Evolutionary conservation across 768 basidiomycete species (phyloP).

Genomic region (Mycena albidolilacea): DNA sequence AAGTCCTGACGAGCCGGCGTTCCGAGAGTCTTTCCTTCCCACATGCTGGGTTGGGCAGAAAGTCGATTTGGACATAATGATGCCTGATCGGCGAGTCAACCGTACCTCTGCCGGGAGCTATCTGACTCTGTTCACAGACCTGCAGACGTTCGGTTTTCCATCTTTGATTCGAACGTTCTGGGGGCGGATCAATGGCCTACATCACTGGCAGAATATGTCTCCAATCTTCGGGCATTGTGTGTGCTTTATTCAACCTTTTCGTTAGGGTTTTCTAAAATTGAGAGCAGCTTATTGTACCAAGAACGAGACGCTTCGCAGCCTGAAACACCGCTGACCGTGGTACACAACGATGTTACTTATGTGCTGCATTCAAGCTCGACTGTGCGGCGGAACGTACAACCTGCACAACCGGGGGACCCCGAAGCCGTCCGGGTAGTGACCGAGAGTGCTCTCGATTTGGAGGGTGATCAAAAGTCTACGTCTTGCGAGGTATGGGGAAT

Average conservation of each 20-base stretch:
- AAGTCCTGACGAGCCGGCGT: slow-evolving; percentile 10
- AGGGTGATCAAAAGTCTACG: slow-evolving; percentile 65
- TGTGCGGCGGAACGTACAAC: slow-evolving; percentile 61
- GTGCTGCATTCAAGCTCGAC: slow-evolving; percentile 63
- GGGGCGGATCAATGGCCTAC: slow-evolving; percentile 53
- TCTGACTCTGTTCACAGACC: slow-evolving; percentile 53
- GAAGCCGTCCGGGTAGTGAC: slow-evolving; percentile 44
- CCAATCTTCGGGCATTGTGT: slow-evolving; percentile 60
- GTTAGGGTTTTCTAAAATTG: not conserved
- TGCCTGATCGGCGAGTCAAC: slow-evolving; percentile 68
- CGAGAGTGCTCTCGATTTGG: slow-evolving; percentile 70
- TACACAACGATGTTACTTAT: slow-evolving; percentile 55
- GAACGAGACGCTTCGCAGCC: slow-evolving; percentile 54
- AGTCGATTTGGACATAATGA: slow-evolving; percentile 63
- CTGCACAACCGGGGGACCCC: slow-evolving; percentile 27
- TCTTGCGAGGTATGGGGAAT: slow-evolving; percentile 67
- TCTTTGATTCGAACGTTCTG: slow-evolving; percentile 52
- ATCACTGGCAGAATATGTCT: slow-evolving; percentile 58
- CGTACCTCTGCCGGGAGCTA: not conserved
- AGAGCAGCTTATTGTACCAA: slow-evolving; percentile 52
- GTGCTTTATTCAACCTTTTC: slow-evolving; percentile 41
- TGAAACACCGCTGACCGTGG: slow-evolving; percentile 62
- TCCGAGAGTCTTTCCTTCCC: slow-evolving; percentile 26
- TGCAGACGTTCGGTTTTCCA: slow-evolving; percentile 70
- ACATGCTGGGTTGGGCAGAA: slow-evolving; percentile 54